phyloP scores from a whole-genome alignment of 768 basidiomycete genomes.

The Cystofilobasidium ferigula region DNA sequence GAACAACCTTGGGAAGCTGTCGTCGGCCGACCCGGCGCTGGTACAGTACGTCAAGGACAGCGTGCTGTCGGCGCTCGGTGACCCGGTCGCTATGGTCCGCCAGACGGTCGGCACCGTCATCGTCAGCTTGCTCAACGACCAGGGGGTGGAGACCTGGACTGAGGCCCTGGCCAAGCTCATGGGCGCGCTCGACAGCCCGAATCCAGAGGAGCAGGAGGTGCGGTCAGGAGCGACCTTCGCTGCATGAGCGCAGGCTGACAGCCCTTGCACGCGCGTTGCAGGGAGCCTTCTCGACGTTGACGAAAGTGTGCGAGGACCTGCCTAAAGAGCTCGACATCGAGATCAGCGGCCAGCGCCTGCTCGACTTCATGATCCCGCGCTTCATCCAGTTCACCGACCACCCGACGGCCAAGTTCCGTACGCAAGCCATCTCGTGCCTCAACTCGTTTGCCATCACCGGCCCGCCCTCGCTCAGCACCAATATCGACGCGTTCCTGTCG shows the following conservation, averaged over 20 bases:
- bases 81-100: conserved; percentile 73
- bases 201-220: conserved; percentile 77
- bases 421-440: conserved; percentile 84
- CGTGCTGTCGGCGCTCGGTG: conserved; percentile 46
- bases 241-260: not conserved
- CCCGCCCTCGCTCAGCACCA: conserved; percentile 73
- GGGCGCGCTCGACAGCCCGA: conserved; percentile 60
- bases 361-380: conserved; percentile 94
- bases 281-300: conserved; percentile 88
- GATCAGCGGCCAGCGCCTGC: conserved; percentile 79
- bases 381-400: conserved; percentile 83
- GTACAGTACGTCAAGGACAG: conserved; percentile 44
- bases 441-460: conserved; percentile 67
- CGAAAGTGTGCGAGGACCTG: conserved; percentile 94
- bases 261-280: conserved; percentile 31
- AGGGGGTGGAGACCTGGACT: conserved; percentile 89
- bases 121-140: conserved; percentile 70
- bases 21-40: conserved; percentile 51
- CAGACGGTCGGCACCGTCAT: conserved; percentile 90
- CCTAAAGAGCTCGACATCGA: conserved; percentile 90
- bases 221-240: conserved; percentile 30
- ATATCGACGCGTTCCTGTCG: conserved; percentile 87
- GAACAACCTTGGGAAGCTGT: conserved; percentile 78
- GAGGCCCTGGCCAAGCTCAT: conserved; percentile 83
- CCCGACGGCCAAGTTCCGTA: conserved; percentile 73